Base-by-base conservation (phyloP, 305 asterid species). In the Solanum hybrid region DNA sequence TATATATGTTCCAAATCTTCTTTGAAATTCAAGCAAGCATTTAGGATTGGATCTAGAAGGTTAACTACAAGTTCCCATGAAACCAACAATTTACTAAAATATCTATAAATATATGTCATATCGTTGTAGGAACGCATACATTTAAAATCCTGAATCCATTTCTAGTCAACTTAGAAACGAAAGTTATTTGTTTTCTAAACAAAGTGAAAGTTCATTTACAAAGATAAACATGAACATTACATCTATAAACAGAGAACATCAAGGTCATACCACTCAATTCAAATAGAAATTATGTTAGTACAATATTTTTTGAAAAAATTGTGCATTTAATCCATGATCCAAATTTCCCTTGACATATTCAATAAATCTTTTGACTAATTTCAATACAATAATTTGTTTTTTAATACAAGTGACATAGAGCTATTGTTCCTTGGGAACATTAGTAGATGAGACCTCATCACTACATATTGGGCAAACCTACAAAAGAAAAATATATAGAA, bases 381-480 rank as follows among this genome's bases (percentile, higher is more conserved):
- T 82, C 27, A 82, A 29, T 82, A 45, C 40, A 82, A 82, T 32
- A 82, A 82, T 45, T 82, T 82, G 72, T 2, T 42, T 2, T 42
- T 19, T 19, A 19, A 84, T 84, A 84, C 11, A 17, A 29, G 27
- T 84, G 40, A 29, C 38, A 73, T 40, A 34, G 37, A 78, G 76
- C 88, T 92, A 81, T 90, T 24, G 84, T 56, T 42, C 72, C 11
- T 84, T 91, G 85, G 93, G 17, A 24, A 36, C 85, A 88, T 89
- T 60, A 19, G 69, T 42, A 42, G 89, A 38, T 32, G 93, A 85
- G 37, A 94, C 93, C 86, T 94, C 96, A 51, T 90, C 90, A 90
- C 86, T 92, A 87, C 96, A 94, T 90, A 94, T 91, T 7, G 96
- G 96, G 86, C 96, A 94, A 89, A 90, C 91, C 96, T 93, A 88